Evolutionary conservation across 495 filamentous ascomycete species (phyloP).

Genomic region (Neurospora sp.): DNA sequence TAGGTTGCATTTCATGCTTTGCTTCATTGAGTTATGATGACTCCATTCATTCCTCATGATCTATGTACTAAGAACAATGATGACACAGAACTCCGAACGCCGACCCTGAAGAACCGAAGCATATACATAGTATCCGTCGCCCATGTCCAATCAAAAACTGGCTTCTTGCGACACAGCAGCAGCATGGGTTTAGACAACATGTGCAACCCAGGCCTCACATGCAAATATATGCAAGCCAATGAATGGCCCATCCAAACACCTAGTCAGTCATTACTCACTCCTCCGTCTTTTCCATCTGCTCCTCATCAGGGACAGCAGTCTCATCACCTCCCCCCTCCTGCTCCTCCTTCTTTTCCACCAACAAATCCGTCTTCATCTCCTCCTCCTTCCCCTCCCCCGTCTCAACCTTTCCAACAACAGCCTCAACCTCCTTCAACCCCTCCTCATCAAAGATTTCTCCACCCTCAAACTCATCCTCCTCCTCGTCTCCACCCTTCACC

Average conservation of each 20-base stretch:
- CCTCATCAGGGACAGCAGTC: not conserved
- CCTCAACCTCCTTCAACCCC: slow-evolving; percentile 10
- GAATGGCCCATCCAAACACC: not conserved
- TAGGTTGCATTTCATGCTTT: not conserved
- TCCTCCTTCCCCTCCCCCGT: not conserved
- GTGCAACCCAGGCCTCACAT: not conserved
- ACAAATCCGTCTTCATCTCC: not conserved
- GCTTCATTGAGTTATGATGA: not conserved
- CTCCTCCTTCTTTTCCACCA: not conserved
- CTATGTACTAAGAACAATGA: not conserved
- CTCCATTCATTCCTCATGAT: not conserved
- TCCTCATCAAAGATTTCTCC: slow-evolving; percentile 12
- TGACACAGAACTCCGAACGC: not conserved
- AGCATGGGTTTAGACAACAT: not conserved
- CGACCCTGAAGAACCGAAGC: not conserved
- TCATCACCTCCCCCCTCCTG: not conserved
- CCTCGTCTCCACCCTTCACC: slow-evolving; percentile 2
- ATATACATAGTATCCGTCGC: not conserved
- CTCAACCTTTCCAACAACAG: not conserved
- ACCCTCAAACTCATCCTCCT: slow-evolving; percentile 7
- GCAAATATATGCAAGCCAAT: not conserved
- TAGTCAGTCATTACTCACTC: not conserved
- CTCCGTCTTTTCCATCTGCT: not conserved
- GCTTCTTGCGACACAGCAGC: not conserved
- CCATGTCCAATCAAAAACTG: not conserved